Evolutionary conservation across 441 rosid species (phyloP).

Genomic region (Pelargonium citronellum): DNA sequence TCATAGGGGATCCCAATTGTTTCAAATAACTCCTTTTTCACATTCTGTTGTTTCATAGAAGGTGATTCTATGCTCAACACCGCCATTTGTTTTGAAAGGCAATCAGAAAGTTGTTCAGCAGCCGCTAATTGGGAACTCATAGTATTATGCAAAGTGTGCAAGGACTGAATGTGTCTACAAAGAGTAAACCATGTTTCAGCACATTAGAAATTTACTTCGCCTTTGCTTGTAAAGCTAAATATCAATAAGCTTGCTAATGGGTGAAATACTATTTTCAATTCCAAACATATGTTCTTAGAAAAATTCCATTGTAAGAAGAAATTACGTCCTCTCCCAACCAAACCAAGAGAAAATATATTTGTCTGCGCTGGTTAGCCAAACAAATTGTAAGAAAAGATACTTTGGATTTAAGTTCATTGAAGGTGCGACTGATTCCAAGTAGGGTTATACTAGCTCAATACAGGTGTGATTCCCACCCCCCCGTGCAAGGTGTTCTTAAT

Average conservation of each 20-base stretch:
- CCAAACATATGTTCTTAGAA: neutral
- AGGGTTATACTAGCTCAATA: neutral
- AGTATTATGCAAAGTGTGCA: slow-evolving; percentile 69
- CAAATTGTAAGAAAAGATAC: neutral
- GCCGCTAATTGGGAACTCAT: slow-evolving; percentile 72
- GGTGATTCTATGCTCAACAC: slow-evolving; percentile 56
- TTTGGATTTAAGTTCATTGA: neutral
- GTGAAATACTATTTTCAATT: neutral
- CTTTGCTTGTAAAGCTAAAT: neutral
- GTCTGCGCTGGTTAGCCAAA: neutral
- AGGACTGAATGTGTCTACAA: slow-evolving; percentile 61
- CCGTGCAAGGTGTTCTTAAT: too few relatives aligned
- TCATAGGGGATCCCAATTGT: slow-evolving; percentile 80
- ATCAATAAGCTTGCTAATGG: neutral
- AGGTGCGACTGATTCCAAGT: neutral
- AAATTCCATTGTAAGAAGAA: neutral
- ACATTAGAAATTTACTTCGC: neutral
- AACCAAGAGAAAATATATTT: neutral
- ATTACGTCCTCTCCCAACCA: neutral
- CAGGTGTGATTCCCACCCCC: neutral
- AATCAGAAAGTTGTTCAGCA: slow-evolving; percentile 82
- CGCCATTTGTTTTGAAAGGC: slow-evolving; percentile 82
- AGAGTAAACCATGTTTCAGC: slow-evolving; percentile 6
- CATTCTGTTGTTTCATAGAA: slow-evolving; percentile 51
- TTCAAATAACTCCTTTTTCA: slow-evolving; percentile 80